Percentiles rank a stretch among this genome's conserved stretches.
Evolutionary conservation across 805 yeast species (phyloP).

Genomic region (Saccharomyces mikatae): DNA sequence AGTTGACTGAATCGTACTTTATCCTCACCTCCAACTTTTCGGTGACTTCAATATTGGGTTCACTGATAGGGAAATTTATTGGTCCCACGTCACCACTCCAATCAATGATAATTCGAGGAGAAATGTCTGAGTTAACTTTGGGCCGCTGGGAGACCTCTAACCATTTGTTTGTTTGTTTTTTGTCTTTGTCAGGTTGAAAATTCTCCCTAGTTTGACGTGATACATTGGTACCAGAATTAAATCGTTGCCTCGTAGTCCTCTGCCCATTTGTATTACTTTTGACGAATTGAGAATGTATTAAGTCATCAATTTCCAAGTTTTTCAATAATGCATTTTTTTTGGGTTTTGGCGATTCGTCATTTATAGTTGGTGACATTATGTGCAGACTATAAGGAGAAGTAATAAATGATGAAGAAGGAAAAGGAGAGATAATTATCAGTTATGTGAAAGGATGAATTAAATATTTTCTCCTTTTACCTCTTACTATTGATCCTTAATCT

Average conservation of each 20-base stretch:
- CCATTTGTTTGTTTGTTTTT: not conserved
- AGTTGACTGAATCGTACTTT: slow-evolving; percentile 18
- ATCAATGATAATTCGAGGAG: not conserved
- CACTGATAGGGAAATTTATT: not conserved
- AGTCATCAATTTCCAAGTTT: slow-evolving; percentile 19
- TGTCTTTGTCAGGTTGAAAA: not conserved
- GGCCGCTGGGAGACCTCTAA: not conserved
- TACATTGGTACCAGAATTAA: not conserved
- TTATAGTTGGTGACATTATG: not conserved
- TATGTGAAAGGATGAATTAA: not conserved
- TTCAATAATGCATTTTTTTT: slow-evolving; percentile 6
- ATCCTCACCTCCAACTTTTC: slow-evolving; percentile 11
- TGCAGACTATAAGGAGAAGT: not conserved
- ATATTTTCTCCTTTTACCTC: not conserved
- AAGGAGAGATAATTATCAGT: not conserved
- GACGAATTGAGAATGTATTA: slow-evolving; percentile 17
- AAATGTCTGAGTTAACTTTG: not conserved
- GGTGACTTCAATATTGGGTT: not conserved
- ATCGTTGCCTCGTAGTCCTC: not conserved
- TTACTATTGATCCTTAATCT: not conserved
- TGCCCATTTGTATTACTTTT: not conserved
- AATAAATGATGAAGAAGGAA: not conserved
- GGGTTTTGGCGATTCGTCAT: not conserved
- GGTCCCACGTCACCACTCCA: not conserved
- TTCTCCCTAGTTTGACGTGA: not conserved